Evolutionary conservation across 495 filamentous ascomycete genomes (phyloP).

Genomic region (Tuber magnatum): DNA sequence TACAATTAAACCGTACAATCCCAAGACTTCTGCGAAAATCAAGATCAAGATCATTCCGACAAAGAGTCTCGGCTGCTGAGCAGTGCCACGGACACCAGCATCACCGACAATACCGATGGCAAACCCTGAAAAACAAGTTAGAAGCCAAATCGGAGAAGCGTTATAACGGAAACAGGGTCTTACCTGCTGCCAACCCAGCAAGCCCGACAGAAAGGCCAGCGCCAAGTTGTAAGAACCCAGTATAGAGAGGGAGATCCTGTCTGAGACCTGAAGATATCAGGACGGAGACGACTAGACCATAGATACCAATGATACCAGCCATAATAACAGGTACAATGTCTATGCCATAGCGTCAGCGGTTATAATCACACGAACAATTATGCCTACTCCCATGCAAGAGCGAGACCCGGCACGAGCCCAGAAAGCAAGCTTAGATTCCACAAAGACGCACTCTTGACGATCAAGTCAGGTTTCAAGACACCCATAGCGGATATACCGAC

Average conservation of each 20-base stretch:
- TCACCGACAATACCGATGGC: conserved; percentile 99
- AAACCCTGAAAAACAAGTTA: conserved; percentile 51
- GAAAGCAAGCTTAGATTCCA: conserved; percentile 5
- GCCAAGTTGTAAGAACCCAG: conserved; percentile 93
- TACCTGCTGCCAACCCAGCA: conserved; percentile 91
- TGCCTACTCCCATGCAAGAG: background rate
- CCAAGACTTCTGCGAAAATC: conserved; percentile 99
- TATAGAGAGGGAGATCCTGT: conserved; percentile 79
- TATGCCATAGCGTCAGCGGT: conserved; percentile 42
- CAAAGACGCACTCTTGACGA: conserved; percentile 85
- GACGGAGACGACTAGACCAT: conserved; percentile 97
- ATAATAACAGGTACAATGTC: conserved; percentile 99
- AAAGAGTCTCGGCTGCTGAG: conserved; percentile 94
- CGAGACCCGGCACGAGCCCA: background rate
- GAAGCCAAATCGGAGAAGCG: background rate
- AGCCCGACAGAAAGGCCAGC: conserved; percentile 95
- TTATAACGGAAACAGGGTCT: conserved; percentile 24
- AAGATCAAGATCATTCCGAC: conserved; percentile 99
- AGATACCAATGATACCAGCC: conserved; percentile 99
- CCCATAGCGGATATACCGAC: conserved; percentile 98
- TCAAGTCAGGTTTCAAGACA: conserved; percentile 93
- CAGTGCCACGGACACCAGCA: conserved; percentile 95
- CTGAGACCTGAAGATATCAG: conserved; percentile 85
- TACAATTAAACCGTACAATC: conserved; percentile 97
- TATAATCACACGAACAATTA: background rate